These are phyloP conservation scores for Cladorrhinum samala DNA, from an alignment of 495 filamentous ascomycete species.

Conservation along the genomic window DNA sequence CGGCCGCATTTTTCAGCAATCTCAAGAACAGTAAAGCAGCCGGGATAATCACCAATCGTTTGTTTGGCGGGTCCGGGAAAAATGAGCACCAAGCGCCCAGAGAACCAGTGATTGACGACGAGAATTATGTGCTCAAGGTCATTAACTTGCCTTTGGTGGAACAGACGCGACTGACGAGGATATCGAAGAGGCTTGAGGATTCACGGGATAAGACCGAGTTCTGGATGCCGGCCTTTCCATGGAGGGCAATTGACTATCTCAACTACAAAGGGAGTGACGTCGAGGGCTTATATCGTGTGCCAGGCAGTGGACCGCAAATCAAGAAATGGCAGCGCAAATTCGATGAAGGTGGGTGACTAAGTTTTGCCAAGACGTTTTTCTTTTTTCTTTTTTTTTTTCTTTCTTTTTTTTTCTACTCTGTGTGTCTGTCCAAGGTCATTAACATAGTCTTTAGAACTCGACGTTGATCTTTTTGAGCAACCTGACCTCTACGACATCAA, in stretches of 20 bases:
- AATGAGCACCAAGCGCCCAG: slow-evolving; percentile 65
- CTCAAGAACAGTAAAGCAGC: slow-evolving; percentile 71
- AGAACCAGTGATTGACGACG: slow-evolving; percentile 57
- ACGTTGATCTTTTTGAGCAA: slow-evolving; percentile 80
- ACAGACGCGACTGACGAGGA: slow-evolving; percentile 78
- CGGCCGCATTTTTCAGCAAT: slow-evolving; percentile 61
- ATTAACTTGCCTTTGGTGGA: slow-evolving; percentile 77
- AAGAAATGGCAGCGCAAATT: slow-evolving; percentile 85
- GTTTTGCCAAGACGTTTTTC: background rate
- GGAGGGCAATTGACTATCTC: slow-evolving; percentile 87
- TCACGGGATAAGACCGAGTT: slow-evolving; percentile 91
- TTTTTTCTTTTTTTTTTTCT: background rate
- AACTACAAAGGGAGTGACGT: slow-evolving; percentile 87
- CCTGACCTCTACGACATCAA: slow-evolving; percentile 87
- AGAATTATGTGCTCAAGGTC: slow-evolving; percentile 69
- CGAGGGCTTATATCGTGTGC: slow-evolving; percentile 82
- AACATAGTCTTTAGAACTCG: slow-evolving; percentile 51
- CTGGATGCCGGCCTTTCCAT: slow-evolving; percentile 93
- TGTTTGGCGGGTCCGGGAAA: slow-evolving; percentile 69
- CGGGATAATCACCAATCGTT: slow-evolving; percentile 67
- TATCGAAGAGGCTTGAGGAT: slow-evolving; percentile 75
- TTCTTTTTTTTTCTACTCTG: background rate
- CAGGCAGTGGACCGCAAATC: slow-evolving; percentile 75
- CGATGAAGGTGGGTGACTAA: slow-evolving; percentile 57
- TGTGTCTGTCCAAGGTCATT: slow-evolving; percentile 13